Evolutionary conservation across 306 rosid genomes (phyloP), one percentile per base, ranked within the genome.

Genomic region (Phaseolus lunatus): DNA sequence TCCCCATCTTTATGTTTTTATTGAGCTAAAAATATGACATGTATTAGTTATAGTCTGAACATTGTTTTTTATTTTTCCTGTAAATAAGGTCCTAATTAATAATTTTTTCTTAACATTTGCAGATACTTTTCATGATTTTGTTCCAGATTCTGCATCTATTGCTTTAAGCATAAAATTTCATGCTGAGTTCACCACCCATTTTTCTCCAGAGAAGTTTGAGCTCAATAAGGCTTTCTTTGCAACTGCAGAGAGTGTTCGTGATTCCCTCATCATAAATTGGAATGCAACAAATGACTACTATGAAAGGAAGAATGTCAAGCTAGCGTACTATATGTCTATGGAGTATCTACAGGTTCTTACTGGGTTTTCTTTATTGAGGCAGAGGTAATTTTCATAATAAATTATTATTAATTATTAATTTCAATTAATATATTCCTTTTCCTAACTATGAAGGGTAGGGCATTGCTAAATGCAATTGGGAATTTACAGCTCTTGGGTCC

Each of bases 301-400:
- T 69, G 97, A 92, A 59, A 84, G 56, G 73, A 50, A 85, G 78
- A 89, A 92, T 73, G 90, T 83, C 62, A 95, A 95, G 86, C 97
- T 90, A 84, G 98, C 98, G 24, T 92, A 92, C 78, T 95, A 95
- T 84, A 80, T 95, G 91, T 92, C 98, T 16, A 95, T 95, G 98
- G 98, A 95, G 50, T 95, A 84, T 84, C 90, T 95, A 45, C 98
- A 95, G 98, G 98, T 95, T 80, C 48, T 82, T 82, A 41, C 27
- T 78, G 72, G 13, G 72, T 82, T 80, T 71, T 67, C 71, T 64
- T 31, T 80, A 53, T 53, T 72, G 67, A 43, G 23, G 50, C 80
- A 24, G 23, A 9, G 39, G 41, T 54, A 33, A 65, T 76, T 37
- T 48, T 64, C 27, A 57, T 54, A 81, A 63, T 76, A 59, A 57